phyloP scores from a whole-genome alignment of 352 stramenopile genomes.

The Pythium brassicae region DNA sequence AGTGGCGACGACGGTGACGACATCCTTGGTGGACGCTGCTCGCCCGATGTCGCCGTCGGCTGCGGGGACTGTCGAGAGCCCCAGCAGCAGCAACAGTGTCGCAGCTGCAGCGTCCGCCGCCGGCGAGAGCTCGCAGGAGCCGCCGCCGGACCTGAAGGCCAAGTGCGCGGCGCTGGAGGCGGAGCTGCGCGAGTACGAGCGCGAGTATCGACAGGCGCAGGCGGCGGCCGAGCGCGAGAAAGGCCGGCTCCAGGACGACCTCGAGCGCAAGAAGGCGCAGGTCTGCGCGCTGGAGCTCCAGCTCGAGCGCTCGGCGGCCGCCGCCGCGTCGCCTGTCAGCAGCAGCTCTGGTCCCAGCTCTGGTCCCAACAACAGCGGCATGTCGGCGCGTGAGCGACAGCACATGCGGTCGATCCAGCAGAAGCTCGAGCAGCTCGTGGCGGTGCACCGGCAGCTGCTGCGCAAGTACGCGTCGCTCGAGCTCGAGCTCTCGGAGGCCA shows the following conservation, averaged over 20 bases:
- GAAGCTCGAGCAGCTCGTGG: constrained; percentile 88
- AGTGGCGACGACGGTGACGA: no score
- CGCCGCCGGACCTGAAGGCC: constrained; percentile 39
- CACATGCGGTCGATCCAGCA: constrained; percentile 89
- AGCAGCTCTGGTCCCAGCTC: constrained; percentile 15
- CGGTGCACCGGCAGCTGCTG: constrained; percentile 85
- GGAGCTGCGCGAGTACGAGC: constrained; percentile 66
- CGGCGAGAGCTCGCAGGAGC: constrained; percentile 36
- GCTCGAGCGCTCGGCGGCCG: constrained; percentile 25
- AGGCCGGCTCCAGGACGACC: constrained; percentile 51
- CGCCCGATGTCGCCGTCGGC: constrained; percentile 1
- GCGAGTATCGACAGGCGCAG: constrained; percentile 59
- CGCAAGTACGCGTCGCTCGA: constrained; percentile 90
- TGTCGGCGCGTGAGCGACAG: constrained; percentile 76
- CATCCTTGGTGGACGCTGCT: no score
- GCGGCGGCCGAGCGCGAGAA: constrained; percentile 54
- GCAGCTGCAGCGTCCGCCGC: constrained; percentile 16
- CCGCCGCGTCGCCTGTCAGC: constrained; percentile 10
- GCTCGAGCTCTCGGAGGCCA: constrained; percentile 81
- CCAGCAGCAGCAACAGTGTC: neutral
- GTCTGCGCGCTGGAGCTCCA: constrained; percentile 65
- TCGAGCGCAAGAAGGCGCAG: constrained; percentile 57
- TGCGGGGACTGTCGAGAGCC: neutral
- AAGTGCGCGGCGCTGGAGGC: constrained; percentile 53
- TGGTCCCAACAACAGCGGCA: constrained; percentile 34